Base-by-base conservation (phyloP, 176 grass and related monocot species). In the Cenchrus fungigraminus region DNA sequence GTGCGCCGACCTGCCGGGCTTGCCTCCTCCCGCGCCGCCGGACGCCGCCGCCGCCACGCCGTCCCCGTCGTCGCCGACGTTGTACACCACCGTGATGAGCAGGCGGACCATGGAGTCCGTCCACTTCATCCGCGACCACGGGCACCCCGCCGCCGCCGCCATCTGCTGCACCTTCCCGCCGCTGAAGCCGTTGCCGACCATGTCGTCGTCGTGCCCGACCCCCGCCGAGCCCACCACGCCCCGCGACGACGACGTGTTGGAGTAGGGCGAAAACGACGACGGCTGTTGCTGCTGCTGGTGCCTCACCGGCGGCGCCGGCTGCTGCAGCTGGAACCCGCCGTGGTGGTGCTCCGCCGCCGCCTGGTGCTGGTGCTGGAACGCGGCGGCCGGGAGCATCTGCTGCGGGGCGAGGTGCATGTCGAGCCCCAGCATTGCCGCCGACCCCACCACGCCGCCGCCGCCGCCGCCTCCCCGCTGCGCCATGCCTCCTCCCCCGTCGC, bases 41-140 rank as follows among this genome's bases (percentile, higher is more conserved):
- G 43, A 40, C 29, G 6, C 31, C 8, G 17, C 78, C 53, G 40
- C 52, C 61, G 44, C 74, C 12, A 44, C 42, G 1, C 84, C 95
- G 16, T 86, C 91, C 0, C 87, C 95, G 22, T 98, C 93, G 58
- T 98, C 96, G 5, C 93, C 93, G 13, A 92, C 81, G 77, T 62
- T 77, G 77, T 95, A 89, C 17, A 98, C 96, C 58, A 95, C 93
- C 13, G 61, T n/a, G 87, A 98, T 95, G 22, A 98, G 86, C 16
- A 98, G 77, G 10, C 89, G 85, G 68, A 98, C 96, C 96, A 95
- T 98, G 73, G 37, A 47, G 46, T 95, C 96, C 46, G 93, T 98
- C 96, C 96, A 98, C 79, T 98, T 98, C 96, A 98, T 98, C 90
- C 96, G 73, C 25, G 91, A 84, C 96, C 96, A 98, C 28, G 86